Evolutionary conservation across 2,329 filamentous ascomycete species (phyloP).

Genomic region (Harringtonia lauricola): DNA sequence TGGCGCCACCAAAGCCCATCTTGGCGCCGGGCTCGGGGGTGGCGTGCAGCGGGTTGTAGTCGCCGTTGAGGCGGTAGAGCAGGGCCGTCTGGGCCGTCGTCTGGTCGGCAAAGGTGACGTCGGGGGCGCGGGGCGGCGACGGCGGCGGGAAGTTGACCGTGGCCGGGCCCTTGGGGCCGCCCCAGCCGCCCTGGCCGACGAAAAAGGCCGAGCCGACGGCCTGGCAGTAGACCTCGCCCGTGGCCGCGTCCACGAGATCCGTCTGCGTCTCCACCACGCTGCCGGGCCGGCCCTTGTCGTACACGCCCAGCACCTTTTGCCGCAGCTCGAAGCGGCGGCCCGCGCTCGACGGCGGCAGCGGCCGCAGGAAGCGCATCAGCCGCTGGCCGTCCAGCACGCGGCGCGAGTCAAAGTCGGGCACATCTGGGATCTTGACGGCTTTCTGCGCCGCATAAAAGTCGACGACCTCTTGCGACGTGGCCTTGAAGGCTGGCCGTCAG

Average conservation of each 20-base stretch:
- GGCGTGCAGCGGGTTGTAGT: slow-evolving; percentile 90
- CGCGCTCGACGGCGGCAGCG: slow-evolving; percentile 59
- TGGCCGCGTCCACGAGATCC: slow-evolving; percentile 59
- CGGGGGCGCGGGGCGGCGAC: slow-evolving; percentile 56
- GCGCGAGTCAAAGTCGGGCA: slow-evolving; percentile 64
- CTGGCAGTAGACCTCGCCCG: slow-evolving; percentile 60
- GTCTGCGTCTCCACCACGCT: slow-evolving; percentile 73
- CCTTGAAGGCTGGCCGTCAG: slow-evolving; percentile 57
- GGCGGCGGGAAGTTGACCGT: slow-evolving; percentile 70
- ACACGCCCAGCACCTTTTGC: slow-evolving; percentile 71
- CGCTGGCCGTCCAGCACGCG: slow-evolving; percentile 79
- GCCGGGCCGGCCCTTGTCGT: slow-evolving; percentile 79
- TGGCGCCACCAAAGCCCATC: slow-evolving; percentile 85
- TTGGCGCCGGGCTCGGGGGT: slow-evolving; percentile 73
- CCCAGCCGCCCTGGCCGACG: slow-evolving; percentile 72
- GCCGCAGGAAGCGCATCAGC: slow-evolving; percentile 65
- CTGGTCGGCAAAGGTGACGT: slow-evolving; percentile 58
- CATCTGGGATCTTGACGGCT: slow-evolving; percentile 56
- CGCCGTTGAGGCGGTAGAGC: slow-evolving; percentile 77
- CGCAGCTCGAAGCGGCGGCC: slow-evolving; percentile 67
- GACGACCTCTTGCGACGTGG: slow-evolving; percentile 61
- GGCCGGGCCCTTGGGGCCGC: slow-evolving; percentile 79
- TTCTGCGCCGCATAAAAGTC: slow-evolving; percentile 71
- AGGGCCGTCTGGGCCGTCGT: slow-evolving; percentile 62
- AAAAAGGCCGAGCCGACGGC: slow-evolving; percentile 65